Base-by-base conservation (phyloP, 2,329 filamentous ascomycete species). In the Didymella lethalis region DNA sequence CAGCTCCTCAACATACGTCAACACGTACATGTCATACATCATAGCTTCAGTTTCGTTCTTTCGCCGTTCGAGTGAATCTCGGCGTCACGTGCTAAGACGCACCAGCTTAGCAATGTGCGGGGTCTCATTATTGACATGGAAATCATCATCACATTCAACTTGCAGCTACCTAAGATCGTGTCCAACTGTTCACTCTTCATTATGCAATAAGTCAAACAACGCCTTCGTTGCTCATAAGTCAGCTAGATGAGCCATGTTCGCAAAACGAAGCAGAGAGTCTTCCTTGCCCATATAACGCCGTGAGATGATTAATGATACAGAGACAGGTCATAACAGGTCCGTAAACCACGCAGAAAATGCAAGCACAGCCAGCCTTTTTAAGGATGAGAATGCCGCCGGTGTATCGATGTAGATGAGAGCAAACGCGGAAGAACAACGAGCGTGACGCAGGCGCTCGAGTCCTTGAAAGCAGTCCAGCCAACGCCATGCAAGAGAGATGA, bases 191-290 rank as follows among this genome's bases (percentile, higher is more conserved):
- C 57, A 56, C 66, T 66, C 63, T 47, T 64, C 65, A 68, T 71
- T 71, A 74, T 73, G 71, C 71, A 73, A 67, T 66, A 65, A 48
- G 57, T 65, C 61, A 67, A 64, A 48, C 62, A 71, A 70, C 71
- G 67, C 53, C 58, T 56, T 59, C 62, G 54, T 61, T 59, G 47
- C 49, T 54, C 57, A 46, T 48, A 38, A 54, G 50, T 40, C 41
- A 31, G 56, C 46, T 59, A 43, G 46, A 54, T 46, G 56, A 59
- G 47, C 56, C 56, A 50, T 38, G 40, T 34, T 50, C 43, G 50
- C 56, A 38, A 31, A 49, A 50, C 32, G 52, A 48, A 60, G 48
- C 47, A 52, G 44, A 53, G 44, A 58, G 34, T 58, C 46, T 59
- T 57, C 57, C 54, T 56, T 54, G 34, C 57, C 57, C 52, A 31